Evolutionary conservation across 805 yeast genomes (phyloP), one percentile per base, ranked within the genome.

Genomic region (Yamadazyma philogaea): DNA sequence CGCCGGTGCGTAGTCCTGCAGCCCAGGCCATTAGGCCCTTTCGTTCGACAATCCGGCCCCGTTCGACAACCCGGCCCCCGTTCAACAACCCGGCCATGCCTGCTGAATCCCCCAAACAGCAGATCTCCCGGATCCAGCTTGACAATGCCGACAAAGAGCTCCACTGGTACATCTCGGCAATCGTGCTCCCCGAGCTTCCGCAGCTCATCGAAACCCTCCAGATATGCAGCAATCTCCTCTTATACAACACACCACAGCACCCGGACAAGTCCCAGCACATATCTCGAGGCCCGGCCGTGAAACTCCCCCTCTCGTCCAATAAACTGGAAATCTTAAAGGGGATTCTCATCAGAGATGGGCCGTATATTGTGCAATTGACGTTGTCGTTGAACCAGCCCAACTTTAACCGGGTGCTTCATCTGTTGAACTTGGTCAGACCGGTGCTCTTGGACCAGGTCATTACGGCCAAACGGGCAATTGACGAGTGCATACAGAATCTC

Each of bases 311-410:
- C 6, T 66, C 81, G 0, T 70, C 81, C 0, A 64, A 71, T 12
- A 75, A 80, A 42, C 73, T 75, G 43, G 84, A 80, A 44, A 61
- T 69, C 2, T 59, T 82, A 12, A 81, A 81, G 46, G 91, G 91
- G 0, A 68, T 79, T 1, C 57, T 83, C 0, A 75, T 78, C 0
- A 59, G 90, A 39, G 72, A 69, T 40, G 81, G 82, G 6, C 70
- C 74, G 10, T 72, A 72, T 46, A 64, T 84, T 4, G 66, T 74
- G 1, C 75, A 75, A 22, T 56, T 82, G 46, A 71, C 70, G 40
- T 72, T 62, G 43, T 53, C 52, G 39, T 56, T 74, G 41, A 71
- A 66, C 49, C 78, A 70, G 52, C 74, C 63, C 42, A 60, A 56
- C 44, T 63, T 66, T 47, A 68, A 57, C 49, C 58, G 65, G 46